A percentile compares a stretch with the other conserved stretches of the same genome.
Conservation (phyloP, 1,139 yeast species). For the Saccharomyces hybrid region DNA sequence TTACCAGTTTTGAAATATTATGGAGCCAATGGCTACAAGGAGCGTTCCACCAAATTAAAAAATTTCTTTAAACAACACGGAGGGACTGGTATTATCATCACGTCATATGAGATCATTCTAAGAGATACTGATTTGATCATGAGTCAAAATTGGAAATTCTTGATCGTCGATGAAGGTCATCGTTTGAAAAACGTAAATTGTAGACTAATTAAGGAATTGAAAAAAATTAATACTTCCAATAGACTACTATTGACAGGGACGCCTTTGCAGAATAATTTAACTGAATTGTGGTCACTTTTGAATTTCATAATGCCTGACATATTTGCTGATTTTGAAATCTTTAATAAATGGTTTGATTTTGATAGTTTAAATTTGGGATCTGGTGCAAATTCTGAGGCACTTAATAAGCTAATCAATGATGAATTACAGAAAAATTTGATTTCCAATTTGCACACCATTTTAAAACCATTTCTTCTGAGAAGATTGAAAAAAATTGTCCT, state of each 20-base stretch:
- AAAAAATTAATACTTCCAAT: constrained; percentile 57
- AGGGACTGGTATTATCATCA: constrained; percentile 49
- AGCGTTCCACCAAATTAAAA: constrained; percentile 40
- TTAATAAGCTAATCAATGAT: constrained; percentile 42
- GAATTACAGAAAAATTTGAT: constrained; percentile 60
- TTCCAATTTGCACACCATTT: constrained; percentile 71
- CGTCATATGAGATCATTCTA: constrained; percentile 76
- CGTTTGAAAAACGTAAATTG: constrained; percentile 78
- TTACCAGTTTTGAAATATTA: constrained; percentile 57
- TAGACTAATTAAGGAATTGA: constrained; percentile 60
- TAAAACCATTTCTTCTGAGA: constrained; percentile 79
- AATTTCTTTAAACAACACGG: constrained; percentile 28
- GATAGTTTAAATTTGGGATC: constrained; percentile 38
- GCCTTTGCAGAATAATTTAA: constrained; percentile 81
- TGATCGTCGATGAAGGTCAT: constrained; percentile 96
- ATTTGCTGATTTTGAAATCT: constrained; percentile 78
- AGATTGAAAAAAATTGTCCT: constrained; percentile 70
- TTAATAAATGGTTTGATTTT: constrained; percentile 91
- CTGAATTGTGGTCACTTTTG: constrained; percentile 83
- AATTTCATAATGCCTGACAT: constrained; percentile 89
- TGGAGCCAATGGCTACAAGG: constrained; percentile 47
- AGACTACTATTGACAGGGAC: constrained; percentile 83
- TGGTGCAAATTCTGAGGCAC: constrained; percentile 36
- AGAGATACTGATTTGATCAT: constrained; percentile 50
- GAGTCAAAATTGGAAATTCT: constrained; percentile 57